A percentile compares a stretch with the other conserved stretches of the same genome.
Conservation (phyloP, 2,329 filamentous ascomycete species). For the Arthroderma uncinatum region DNA sequence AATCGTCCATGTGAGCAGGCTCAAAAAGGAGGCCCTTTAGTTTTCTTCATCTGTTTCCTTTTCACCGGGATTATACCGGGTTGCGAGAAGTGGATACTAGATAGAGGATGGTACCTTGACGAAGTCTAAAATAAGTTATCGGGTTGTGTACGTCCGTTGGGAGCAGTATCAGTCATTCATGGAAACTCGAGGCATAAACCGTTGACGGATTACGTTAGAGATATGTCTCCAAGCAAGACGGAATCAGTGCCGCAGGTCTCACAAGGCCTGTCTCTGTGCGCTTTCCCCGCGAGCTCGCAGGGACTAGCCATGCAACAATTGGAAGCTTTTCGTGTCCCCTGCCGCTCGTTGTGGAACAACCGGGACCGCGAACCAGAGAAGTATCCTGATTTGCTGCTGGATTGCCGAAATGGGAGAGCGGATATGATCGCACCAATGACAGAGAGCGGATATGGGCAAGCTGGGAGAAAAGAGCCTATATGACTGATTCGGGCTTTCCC, state of each 20-base stretch:
- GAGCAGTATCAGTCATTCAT: no score
- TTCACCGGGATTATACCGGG: background rate
- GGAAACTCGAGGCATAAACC: no score
- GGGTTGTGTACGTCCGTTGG: background rate
- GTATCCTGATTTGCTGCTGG: background rate
- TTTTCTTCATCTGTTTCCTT: background rate
- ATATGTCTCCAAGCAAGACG: background rate
- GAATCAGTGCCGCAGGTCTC: background rate
- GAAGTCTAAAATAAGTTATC: background rate
- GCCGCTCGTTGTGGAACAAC: slow-evolving; percentile 1
- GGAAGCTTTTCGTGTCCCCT: slow-evolving; percentile 1
- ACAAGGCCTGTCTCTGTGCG: background rate
- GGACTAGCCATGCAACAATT: background rate
- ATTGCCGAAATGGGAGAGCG: slow-evolving; percentile 2
- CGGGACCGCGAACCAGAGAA: background rate
- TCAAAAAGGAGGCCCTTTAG: background rate
- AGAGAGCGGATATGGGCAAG: background rate
- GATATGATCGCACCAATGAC: background rate
- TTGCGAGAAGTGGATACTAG: no score
- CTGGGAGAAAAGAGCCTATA: background rate
- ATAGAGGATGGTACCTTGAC: background rate
- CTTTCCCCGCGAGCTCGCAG: background rate
- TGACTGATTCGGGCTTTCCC: background rate
- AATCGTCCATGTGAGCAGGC: background rate
- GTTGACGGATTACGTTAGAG: background rate